phyloP scores from a whole-genome alignment of 345 rosid genomes.

The Populus davidiana region DNA sequence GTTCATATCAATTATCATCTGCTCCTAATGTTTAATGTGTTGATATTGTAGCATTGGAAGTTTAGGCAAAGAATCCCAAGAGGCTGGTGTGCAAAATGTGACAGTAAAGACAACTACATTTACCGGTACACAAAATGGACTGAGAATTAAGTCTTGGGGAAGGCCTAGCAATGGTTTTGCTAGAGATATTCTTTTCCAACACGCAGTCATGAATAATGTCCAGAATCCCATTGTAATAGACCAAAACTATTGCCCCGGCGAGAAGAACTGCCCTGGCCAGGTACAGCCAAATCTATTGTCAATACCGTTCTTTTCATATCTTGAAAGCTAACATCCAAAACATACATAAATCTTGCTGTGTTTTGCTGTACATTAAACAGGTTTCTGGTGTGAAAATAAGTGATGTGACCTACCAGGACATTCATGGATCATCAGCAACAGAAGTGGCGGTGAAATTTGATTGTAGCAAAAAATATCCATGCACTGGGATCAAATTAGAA shows the following conservation, averaged over 20 bases:
- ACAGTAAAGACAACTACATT: slow-evolving; percentile 20
- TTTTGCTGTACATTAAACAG: slow-evolving; percentile 13
- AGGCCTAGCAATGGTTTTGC: slow-evolving; percentile 25
- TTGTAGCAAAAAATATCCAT: slow-evolving; percentile 60
- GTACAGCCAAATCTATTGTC: background rate
- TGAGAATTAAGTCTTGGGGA: slow-evolving; percentile 31
- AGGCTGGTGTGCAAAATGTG: slow-evolving; percentile 27
- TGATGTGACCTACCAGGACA: slow-evolving; percentile 57
- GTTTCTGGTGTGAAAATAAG: slow-evolving; percentile 64
- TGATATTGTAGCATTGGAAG: slow-evolving; percentile 24
- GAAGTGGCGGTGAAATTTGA: slow-evolving; percentile 50
- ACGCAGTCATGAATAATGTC: slow-evolving; percentile 14
- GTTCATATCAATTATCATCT: too few species aligned
- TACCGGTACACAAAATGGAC: slow-evolving; percentile 21
- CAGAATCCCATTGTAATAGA: slow-evolving; percentile 21
- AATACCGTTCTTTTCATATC: background rate
- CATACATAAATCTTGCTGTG: too few species aligned
- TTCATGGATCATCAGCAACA: slow-evolving; percentile 64
- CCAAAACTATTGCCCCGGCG: slow-evolving; percentile 24
- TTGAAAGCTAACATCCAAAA: background rate
- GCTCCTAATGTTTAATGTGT: background rate
- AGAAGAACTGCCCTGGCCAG: slow-evolving; percentile 23
- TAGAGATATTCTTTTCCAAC: slow-evolving; percentile 17
- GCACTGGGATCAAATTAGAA: slow-evolving; percentile 47
- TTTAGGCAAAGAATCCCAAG: slow-evolving; percentile 17